These are phyloP conservation scores for Yamadazyma akitaensis DNA, from an alignment of 805 yeast species.

Conservation along the genomic window DNA sequence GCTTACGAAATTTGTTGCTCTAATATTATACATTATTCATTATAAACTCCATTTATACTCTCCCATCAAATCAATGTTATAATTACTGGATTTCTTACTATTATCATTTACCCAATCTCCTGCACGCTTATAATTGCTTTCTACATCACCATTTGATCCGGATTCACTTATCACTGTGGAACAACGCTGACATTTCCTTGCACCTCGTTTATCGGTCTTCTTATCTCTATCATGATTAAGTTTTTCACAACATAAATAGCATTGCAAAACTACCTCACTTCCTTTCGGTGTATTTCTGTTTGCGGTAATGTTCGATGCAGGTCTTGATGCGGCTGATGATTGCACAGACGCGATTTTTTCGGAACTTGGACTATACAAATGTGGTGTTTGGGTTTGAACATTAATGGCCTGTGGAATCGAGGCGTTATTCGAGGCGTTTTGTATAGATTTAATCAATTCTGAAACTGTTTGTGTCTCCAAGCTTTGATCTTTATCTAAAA, in stretches of 20 bases:
- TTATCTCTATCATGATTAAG: not conserved
- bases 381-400: not conserved
- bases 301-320: constrained; percentile 2
- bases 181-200: constrained; percentile 15
- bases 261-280: constrained; percentile 13
- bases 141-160: not conserved
- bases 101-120: not conserved
- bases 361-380: not conserved
- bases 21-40: not conserved
- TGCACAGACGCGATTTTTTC: not conserved
- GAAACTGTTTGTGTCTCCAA: not conserved
- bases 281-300: not conserved
- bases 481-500: not conserved
- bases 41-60: constrained; percentile 27
- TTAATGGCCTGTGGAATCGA: not conserved
- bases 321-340: constrained; percentile 4
- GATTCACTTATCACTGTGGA: constrained; percentile 11
- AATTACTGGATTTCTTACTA: constrained; percentile 2
- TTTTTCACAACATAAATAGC: constrained; percentile 17
- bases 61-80: constrained; percentile 26
- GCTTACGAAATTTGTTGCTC: not conserved
- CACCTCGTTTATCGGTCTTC: not conserved
- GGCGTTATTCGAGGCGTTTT: not conserved
- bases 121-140: not conserved
- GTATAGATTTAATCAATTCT: not conserved